Evolutionary conservation across 106 monocot genomes (phyloP), one percentile per base, ranked within the genome.

Genomic region (Acanthochlamys bracteata): DNA sequence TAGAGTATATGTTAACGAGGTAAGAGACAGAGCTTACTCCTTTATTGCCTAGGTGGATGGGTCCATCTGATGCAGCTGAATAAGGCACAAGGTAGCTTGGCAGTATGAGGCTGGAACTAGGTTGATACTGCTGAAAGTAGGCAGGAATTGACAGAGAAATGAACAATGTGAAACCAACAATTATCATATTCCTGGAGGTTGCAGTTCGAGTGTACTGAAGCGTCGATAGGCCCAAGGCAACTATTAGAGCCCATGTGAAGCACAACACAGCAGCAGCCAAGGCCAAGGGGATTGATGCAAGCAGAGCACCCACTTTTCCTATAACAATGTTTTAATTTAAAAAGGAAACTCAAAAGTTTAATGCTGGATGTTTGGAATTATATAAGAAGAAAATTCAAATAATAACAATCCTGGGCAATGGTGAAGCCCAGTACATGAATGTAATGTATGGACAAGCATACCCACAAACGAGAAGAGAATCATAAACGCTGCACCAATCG

Each of bases 161-260:
- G 75, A 99, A 99, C 46, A 99, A 76, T 16, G 98, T 83, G 85
- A 99, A 99, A 10, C 98, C 98, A 56, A 99, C 88, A 11, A 92
- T 99, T 25, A 99, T 77, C 23, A 82, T 77, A 59, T 99, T 99
- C 41, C 92, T 88, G 25, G 98, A 81, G 75, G 85, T 92, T 66
- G 83, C 92, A 47, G 85, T 69, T 78, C 89, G 88, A 24, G 92
- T 92, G 58, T 92, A 89, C 45, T 77, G 80, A 70, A 99, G 55
- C 41, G 98, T 88, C 43, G 98, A 92, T 20, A 99, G 78, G 11
- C 98, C 98, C 51, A 85, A 75, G 27, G 98, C 85, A 57, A 83
- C 85, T 60, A 77, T 76, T 43, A 92, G 73, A 63, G 92, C 88
- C 98, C 98, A 99, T 24, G 82, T 82, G 71, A 99, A 99, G 77